Base-by-base conservation (phyloP, 805 yeast species). In the Saccharomycopsis javanensis region DNA sequence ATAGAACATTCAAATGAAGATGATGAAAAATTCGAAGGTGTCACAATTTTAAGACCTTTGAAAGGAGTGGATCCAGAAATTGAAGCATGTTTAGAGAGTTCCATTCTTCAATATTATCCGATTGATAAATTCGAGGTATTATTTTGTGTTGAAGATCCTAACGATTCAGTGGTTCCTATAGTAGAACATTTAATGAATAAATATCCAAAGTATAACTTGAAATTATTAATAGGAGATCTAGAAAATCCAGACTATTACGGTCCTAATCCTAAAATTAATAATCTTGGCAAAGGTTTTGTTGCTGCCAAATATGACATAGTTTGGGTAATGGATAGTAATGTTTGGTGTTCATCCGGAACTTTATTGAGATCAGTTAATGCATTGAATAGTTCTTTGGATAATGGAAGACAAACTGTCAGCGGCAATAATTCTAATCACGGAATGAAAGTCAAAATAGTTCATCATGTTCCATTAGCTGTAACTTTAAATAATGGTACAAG, bases 261-360 rank as follows among this genome's bases (percentile, higher is more conserved):
- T 1, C 94, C 95, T 4, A 89, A 89, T 64, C 97, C 97, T 5
- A 89, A 89, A 69, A 87, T 89, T 56, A 88, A 88, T 69, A 89
- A 89, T 69, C 72, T 89, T 51, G 82, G 89, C n/a, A 86, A 86
- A 67, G 96, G 96, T 5, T 88, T 84, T 65, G 68, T 72, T 42
- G 69, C 69, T 1, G 92, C 96, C 6, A 78, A 79, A 63, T 73
- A 79, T 68, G 96, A 89, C 65, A 77, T 86, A 18, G 63, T 90
- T 11, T 89, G 97, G 96, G 81, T 88, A 15, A 76, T 87, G 72
- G 97, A 89, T 69, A 82, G 91, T 28, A 89, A 89, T 65, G 94
- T 87, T 5, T 86, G 89, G 87, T 86, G 84, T 1, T 70, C 81
- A 34, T 80, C 84, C 0, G 80, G 83, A 25, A 77, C 89, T 0